A percentile compares a stretch with the other conserved stretches of the same genome.
phyloP scores from a whole-genome alignment of 352 stramenopile genomes.

The Pythium phragmiticola region DNA sequence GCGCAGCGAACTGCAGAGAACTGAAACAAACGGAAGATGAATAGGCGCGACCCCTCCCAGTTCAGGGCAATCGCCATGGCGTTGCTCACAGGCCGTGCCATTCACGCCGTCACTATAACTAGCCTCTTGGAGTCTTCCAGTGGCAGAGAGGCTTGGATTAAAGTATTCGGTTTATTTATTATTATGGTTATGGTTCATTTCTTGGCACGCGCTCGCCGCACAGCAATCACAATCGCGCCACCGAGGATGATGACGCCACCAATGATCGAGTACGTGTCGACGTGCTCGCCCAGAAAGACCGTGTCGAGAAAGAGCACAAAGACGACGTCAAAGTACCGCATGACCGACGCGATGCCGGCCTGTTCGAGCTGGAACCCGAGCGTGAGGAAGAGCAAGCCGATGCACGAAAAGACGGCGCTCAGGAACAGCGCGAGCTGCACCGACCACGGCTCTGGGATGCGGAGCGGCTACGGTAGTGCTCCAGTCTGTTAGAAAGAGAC shows the following conservation, averaged over 20 bases:
- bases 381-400: conserved; percentile 57
- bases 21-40: too few species aligned
- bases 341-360: conserved; percentile 59
- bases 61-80: too few species aligned
- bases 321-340: conserved; percentile 71
- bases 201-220: conserved; percentile 35
- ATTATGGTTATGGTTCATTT: conserved; percentile 10
- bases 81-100: too few species aligned
- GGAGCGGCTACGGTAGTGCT: conserved; percentile 13
- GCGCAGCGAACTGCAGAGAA: too few species aligned
- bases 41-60: too few species aligned
- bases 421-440: conserved; percentile 45
- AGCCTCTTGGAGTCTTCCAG: too few species aligned
- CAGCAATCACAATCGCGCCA: conserved; percentile 49
- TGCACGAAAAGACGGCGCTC: conserved; percentile 44
- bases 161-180: too few species aligned
- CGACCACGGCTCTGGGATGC: conserved; percentile 20
- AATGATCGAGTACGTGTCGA: conserved; percentile 60
- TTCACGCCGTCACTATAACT: too few species aligned
- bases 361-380: conserved; percentile 59
- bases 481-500: conserved; percentile 18
- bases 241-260: conserved; percentile 52
- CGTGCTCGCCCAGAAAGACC: conserved; percentile 44
- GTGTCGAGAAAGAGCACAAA: conserved; percentile 62
- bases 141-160: too few species aligned